Base-by-base conservation (phyloP, 1,284 basidiomycete species). In the Moniliophthora roreri region DNA sequence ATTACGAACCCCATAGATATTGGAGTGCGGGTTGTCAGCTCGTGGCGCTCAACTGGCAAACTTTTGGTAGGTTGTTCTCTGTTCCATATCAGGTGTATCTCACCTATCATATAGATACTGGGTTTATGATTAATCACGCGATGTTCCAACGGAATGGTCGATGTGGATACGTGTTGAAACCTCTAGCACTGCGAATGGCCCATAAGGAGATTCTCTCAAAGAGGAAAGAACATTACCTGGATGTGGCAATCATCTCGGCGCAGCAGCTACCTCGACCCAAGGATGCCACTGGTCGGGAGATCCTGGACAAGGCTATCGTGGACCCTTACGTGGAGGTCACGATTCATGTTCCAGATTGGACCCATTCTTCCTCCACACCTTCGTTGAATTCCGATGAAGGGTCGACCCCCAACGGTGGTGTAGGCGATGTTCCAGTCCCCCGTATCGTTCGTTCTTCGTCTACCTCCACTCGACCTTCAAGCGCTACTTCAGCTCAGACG, bases 1-100 rank as follows among this genome's bases (percentile, higher is more conserved):
- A 99, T 69, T 98, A 90, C 66, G 81, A 91, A 59, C 96, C 96
- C 3, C 85, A 92, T 69, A 81, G 88, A 37, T 94, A 86, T 68
- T 99, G 96, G 96, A 82, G 85, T 0, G 85, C 87, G 0, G 96
- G 96, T 0, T 85, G 87, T 16, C 96, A 98, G 70, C 71, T 99
- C 16, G 95, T 97, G 0, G 94, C 96, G 5, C 80, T 99, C 57
- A 99, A 99, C 69, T 98, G 95, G 92, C 97, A 99, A 70, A 99
- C 95, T 0, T 87, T 88, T 61, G 93, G 92, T 93, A 60, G 52
- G 81, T 71, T 55, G 37, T 32, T 11, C 41, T 11, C 18, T 9
- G n/a, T 39, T 11, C 21, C 46, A 21, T 45, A 39, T 23, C 1
- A 21, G 11, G 23, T 10, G 37, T 37, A 18, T 32, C 15, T 16